Percentiles rank a stretch among this genome's conserved stretches.
These are phyloP conservation scores for Phlegmacium glaucopus DNA, from an alignment of 768 basidiomycete genomes.

Conservation along the genomic window DNA sequence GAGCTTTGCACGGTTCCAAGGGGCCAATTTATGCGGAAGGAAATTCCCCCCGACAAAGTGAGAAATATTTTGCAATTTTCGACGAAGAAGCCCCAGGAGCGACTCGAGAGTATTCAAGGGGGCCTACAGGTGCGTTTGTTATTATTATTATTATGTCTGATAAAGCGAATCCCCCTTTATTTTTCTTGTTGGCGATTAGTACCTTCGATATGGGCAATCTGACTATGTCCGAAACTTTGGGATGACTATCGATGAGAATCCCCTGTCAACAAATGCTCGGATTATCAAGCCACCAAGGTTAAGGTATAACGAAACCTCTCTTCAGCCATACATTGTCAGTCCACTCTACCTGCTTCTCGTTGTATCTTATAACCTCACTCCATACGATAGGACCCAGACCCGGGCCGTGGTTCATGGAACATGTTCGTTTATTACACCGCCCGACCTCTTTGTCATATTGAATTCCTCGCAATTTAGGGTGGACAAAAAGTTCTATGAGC, in stretches of 20 bases:
- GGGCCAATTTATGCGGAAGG: constrained; percentile 70
- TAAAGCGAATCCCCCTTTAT: not conserved
- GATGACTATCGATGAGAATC: constrained; percentile 49
- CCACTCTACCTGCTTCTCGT: not conserved
- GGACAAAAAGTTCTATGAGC: constrained; percentile 61
- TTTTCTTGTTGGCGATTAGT: constrained; percentile 25
- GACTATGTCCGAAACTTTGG: constrained; percentile 72
- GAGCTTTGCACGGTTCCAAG: constrained; percentile 60
- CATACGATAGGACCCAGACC: constrained; percentile 35
- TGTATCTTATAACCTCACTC: not conserved
- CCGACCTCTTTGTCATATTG: constrained; percentile 28
- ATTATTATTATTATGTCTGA: too few relatives aligned
- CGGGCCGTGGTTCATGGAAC: constrained; percentile 72
- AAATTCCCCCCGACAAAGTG: constrained; percentile 64
- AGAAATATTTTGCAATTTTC: constrained; percentile 63
- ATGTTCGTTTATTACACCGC: constrained; percentile 43
- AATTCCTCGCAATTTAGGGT: constrained; percentile 50
- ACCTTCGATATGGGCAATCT: constrained; percentile 64
- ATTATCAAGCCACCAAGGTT: constrained; percentile 60
- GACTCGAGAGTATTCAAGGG: constrained; percentile 48
- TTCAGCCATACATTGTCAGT: constrained; percentile 51
- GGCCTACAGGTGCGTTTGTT: constrained; percentile 53
- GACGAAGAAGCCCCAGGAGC: constrained; percentile 56
- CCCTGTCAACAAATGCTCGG: constrained; percentile 52
- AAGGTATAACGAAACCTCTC: constrained; percentile 56